phyloP scores from a whole-genome alignment of 208 protist species.

The Leishmania lainsoni region DNA sequence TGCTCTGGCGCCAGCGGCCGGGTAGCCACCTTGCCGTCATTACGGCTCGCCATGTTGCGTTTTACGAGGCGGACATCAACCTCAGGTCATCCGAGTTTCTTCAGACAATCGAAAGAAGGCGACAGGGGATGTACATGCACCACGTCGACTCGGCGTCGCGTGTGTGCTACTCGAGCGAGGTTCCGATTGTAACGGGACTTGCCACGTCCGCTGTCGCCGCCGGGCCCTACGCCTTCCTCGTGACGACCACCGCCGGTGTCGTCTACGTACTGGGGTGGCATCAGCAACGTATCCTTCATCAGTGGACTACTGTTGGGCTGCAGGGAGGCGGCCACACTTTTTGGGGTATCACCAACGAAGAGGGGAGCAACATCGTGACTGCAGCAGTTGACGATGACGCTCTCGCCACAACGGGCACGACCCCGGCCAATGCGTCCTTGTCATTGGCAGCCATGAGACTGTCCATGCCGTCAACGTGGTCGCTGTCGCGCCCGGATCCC shows the following conservation, averaged over 20 bases:
- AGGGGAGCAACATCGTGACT: not conserved
- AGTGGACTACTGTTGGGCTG: constrained; percentile 43
- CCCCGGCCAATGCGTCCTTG: constrained; percentile 3
- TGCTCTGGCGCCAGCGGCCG: constrained; percentile 64
- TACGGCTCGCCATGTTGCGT: constrained; percentile 55
- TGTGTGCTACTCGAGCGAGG: constrained; percentile 44
- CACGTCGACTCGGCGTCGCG: constrained; percentile 35
- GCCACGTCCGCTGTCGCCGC: constrained; percentile 36
- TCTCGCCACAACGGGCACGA: not conserved
- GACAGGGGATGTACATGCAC: constrained; percentile 19
- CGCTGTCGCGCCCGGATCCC: constrained; percentile 12
- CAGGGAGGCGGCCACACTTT: constrained; percentile 31
- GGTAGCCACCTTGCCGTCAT: constrained; percentile 56
- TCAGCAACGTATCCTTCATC: constrained; percentile 47
- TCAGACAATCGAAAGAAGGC: constrained; percentile 4
- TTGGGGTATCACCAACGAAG: not conserved
- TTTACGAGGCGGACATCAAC: constrained; percentile 47
- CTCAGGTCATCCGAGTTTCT: constrained; percentile 17
- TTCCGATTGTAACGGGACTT: constrained; percentile 47
- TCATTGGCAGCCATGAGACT: not conserved
- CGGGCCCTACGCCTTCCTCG: constrained; percentile 59
- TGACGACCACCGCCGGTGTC: constrained; percentile 63
- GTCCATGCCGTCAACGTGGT: not conserved
- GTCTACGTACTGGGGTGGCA: constrained; percentile 72
- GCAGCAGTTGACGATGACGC: not conserved